Evolutionary conservation across 768 basidiomycete genomes (phyloP), one percentile per base, ranked within the genome.

Genomic region (Phlegmacium glaucopus): DNA sequence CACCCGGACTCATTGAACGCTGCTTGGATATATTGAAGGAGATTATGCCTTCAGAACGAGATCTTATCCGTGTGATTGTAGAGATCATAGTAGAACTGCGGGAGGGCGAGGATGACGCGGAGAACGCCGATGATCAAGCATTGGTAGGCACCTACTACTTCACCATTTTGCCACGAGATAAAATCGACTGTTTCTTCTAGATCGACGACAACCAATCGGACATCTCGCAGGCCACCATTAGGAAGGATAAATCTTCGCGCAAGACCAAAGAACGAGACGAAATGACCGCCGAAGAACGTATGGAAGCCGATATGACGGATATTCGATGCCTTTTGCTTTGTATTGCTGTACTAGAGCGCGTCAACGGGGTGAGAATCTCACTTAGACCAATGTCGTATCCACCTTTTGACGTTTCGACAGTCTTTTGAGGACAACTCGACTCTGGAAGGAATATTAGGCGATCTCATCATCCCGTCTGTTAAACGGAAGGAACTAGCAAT

Each of bases 381-480:
- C 28, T 8, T 28, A 15, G 15, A 15, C 18, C 39, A 41, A 39
- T 6, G 28, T 13, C 47, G 18, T 36, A 22, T 26, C 27, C 25
- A 35, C 13, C 45, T 56, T 10, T 42, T 51, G 44, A 46, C 6
- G 61, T 69, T 10, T 70, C 71, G 82, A 55, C 63, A 88, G 69
- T 83, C 83, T 7, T 77, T 94, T 42, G 78, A 90, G 48, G 87
- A 63, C 72, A 89, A 89, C 55, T 82, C 91, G 1, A 90, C 89
- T 0, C 64, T 94, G 13, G 85, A 88, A 61, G 90, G 87, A 50
- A 78, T 93, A 39, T 77, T 94, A 18, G 74, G 77, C 9, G 92
- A 97, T 56, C 72, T 99, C 13, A 91, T 97, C 58, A 80, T 96
- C 27, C 95, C 95, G 2, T 82, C 90, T 4, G 90, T 97, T 37